phyloP scores from a whole-genome alignment of 73 alveolate species.

The Stentor roeselii region DNA sequence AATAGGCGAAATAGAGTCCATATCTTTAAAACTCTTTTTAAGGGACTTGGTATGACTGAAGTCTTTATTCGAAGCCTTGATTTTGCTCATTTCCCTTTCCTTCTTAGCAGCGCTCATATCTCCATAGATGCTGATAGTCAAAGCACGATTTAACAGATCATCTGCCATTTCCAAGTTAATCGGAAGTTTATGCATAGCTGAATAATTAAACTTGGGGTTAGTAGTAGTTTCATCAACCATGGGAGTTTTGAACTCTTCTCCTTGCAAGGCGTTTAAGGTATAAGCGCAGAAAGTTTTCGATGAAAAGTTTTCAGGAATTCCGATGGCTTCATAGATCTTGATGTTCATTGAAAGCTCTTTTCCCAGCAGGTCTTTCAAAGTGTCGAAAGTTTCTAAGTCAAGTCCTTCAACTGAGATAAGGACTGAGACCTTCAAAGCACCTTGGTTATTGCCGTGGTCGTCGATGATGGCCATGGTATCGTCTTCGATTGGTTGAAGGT shows the following conservation, averaged over 20 bases:
- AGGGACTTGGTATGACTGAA: not conserved
- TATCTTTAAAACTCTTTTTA: no score
- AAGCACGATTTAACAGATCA: not conserved
- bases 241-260: not conserved
- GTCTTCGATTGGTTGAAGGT: conserved; percentile 1
- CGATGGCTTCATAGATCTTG: conserved; percentile 3
- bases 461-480: not conserved
- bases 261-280: not conserved
- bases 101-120: conserved; percentile 10
- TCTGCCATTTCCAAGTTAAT: not conserved
- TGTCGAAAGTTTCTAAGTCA: conserved; percentile 15
- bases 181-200: not conserved
- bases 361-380: conserved; percentile 22
- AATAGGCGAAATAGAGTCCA: not conserved
- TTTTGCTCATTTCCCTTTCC: not conserved
- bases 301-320: conserved; percentile 14
- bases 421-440: not conserved
- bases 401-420: not conserved
- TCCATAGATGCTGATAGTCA: not conserved
- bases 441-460: conserved; percentile 17
- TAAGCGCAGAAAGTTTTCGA: not conserved
- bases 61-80: not conserved
- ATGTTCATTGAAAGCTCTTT: not conserved
- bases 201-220: conserved; percentile 13
- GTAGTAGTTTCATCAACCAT: not conserved